These are phyloP conservation scores for Babesia ovata DNA, from an alignment of 169 alveolate genomes.

Conservation along the genomic window DNA sequence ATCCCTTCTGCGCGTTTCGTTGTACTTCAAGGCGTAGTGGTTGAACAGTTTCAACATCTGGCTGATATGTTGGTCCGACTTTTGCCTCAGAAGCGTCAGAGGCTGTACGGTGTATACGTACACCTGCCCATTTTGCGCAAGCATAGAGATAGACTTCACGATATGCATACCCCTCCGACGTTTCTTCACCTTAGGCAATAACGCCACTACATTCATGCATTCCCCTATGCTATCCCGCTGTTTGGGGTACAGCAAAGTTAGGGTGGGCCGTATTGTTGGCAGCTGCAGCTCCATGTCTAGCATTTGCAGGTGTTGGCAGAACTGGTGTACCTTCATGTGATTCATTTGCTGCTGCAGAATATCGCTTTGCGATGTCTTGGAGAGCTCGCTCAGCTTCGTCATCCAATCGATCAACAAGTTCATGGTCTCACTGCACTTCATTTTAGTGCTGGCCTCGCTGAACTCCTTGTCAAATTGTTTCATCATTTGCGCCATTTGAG, in stretches of 20 bases:
- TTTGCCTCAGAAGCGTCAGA: slow-evolving; percentile 40
- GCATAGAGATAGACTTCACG: slow-evolving; percentile 52
- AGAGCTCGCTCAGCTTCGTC: slow-evolving; percentile 10
- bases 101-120: slow-evolving; percentile 63
- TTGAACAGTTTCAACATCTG: slow-evolving; percentile 64
- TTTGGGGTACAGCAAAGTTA: slow-evolving; percentile 21
- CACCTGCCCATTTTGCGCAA: slow-evolving; percentile 57
- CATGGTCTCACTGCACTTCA: slow-evolving; percentile 63
- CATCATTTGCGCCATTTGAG: slow-evolving; percentile 10
- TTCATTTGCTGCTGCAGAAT: slow-evolving; percentile 25
- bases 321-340: slow-evolving; percentile 26
- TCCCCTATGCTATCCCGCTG: slow-evolving; percentile 47
- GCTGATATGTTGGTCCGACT: slow-evolving; percentile 48
- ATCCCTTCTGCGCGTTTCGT: slow-evolving; percentile 56
- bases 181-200: slow-evolving; percentile 38
- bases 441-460: not conserved
- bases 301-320: slow-evolving; percentile 25
- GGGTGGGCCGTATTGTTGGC: slow-evolving; percentile 38
- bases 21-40: slow-evolving; percentile 49
- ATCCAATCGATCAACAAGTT: slow-evolving; percentile 54
- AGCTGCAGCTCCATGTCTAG: slow-evolving; percentile 44
- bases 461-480: slow-evolving; percentile 20
- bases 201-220: slow-evolving; percentile 4
- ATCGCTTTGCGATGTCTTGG: slow-evolving; percentile 11
- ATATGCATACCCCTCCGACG: slow-evolving; percentile 44